Conservation (phyloP, 345 rosid genomes). For the Acer campestre region DNA sequence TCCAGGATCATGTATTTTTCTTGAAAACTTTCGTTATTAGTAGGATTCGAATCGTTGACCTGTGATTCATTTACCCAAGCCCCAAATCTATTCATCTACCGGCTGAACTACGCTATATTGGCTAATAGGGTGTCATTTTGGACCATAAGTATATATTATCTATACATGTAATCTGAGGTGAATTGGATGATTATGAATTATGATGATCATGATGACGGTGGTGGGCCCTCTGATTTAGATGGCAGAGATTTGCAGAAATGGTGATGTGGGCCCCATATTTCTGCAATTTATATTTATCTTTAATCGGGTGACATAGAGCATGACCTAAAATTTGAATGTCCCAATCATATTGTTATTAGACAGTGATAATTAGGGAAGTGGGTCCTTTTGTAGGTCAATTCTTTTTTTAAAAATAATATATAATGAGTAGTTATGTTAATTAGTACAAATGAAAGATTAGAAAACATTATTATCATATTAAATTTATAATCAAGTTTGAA, state of each 20-base stretch:
- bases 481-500: background rate
- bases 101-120: too few relatives aligned
- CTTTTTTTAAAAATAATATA: background rate
- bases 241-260: conserved; percentile 5
- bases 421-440: background rate
- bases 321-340: conserved; percentile 18
- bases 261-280: conserved; percentile 25
- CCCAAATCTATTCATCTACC: too few relatives aligned
- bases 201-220: background rate
- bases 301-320: background rate
- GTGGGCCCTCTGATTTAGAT: conserved; percentile 16
- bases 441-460: background rate
- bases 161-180: background rate
- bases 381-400: conserved; percentile 22
- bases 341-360: conserved; percentile 18
- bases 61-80: too few relatives aligned
- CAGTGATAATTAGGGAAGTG: conserved; percentile 7
- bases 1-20: too few relatives aligned
- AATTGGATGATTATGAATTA: background rate
- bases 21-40: too few relatives aligned
- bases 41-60: too few relatives aligned
- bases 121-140: too few relatives aligned
- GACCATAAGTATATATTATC: too few relatives aligned
- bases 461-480: background rate
- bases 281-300: background rate